A percentile compares a stretch with the other conserved stretches of the same genome.
Evolutionary conservation across 306 rosid species (phyloP).

Genomic region (Echinosophora koreensis): DNA sequence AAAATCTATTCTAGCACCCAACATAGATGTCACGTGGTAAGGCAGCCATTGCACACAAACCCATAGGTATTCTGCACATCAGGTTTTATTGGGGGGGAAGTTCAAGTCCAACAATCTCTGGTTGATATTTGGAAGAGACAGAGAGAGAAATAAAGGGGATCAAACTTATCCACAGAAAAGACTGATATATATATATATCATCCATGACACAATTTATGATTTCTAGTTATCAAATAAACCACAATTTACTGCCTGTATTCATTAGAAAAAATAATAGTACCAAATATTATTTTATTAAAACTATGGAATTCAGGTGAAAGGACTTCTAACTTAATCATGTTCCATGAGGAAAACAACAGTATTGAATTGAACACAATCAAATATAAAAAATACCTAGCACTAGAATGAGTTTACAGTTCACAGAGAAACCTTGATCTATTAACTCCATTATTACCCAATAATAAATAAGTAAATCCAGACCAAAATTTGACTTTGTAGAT

Average conservation of each 20-base stretch:
- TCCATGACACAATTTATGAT: constrained; percentile 4
- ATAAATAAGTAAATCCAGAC: neutral
- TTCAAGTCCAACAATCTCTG: too few species aligned
- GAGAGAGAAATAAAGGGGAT: neutral
- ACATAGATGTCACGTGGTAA: constrained; percentile 18
- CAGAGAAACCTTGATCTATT: too few species aligned
- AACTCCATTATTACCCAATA: constrained; percentile 13
- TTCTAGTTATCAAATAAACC: constrained; percentile 28
- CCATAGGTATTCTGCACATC: constrained; percentile 2
- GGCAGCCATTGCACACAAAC: constrained; percentile 17
- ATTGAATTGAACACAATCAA: too few species aligned
- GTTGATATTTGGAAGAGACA: too few species aligned
- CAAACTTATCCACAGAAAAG: constrained; percentile 6
- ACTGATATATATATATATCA: neutral
- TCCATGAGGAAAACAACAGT: constrained; percentile 34
- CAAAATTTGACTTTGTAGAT: constrained; percentile 15
- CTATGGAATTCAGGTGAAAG: constrained; percentile 29
- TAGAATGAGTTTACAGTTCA: too few species aligned
- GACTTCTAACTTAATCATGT: constrained; percentile 22
- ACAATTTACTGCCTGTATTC: constrained; percentile 22
- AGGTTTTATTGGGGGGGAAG: neutral
- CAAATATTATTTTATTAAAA: neutral
- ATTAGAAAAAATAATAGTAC: neutral
- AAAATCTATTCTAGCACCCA: constrained; percentile 27
- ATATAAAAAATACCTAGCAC: too few species aligned